phyloP scores from a whole-genome alignment of 306 rosid genomes.

The Spatholobus suberectus region DNA sequence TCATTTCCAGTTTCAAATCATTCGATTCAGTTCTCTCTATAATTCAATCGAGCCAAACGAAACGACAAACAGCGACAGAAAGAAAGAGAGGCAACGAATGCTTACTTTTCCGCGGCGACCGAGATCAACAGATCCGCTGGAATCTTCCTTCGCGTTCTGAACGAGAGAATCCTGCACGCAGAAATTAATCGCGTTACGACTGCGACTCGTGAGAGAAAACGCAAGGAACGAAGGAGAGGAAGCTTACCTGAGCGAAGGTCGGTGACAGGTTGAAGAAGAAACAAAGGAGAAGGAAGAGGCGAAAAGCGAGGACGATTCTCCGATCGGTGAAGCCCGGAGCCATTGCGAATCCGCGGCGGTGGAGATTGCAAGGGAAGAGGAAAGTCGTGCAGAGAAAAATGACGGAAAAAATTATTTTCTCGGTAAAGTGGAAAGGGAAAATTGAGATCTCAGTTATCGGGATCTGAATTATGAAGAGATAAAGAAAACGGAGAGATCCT shows the following conservation, averaged over 20 bases:
- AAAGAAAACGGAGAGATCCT: constrained; percentile 28
- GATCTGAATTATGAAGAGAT: constrained; percentile 31
- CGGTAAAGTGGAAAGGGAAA: constrained; percentile 16
- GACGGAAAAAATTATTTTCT: background rate
- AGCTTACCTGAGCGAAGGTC: constrained; percentile 61
- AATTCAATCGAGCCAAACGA: constrained; percentile 18
- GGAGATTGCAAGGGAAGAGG: constrained; percentile 25
- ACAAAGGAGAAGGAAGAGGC: constrained; percentile 47
- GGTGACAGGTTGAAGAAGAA: constrained; percentile 15
- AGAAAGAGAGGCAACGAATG: background rate
- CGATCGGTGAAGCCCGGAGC: constrained; percentile 40
- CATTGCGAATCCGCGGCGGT: constrained; percentile 42
- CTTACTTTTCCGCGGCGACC: constrained; percentile 90
- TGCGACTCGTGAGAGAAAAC: background rate
- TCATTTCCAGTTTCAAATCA: background rate
- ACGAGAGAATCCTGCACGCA: constrained; percentile 49
- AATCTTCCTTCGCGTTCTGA: constrained; percentile 51
- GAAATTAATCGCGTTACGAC: constrained; percentile 29
- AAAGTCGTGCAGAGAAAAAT: constrained; percentile 7
- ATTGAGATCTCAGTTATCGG: background rate
- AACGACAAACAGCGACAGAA: background rate
- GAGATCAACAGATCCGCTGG: constrained; percentile 69
- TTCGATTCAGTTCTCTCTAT: constrained; percentile 4
- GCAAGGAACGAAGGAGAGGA: background rate
- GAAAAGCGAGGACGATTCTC: constrained; percentile 36